Base-by-base conservation (phyloP, 164 flowering plant species). In the Tetrastigma voinierianum region DNA sequence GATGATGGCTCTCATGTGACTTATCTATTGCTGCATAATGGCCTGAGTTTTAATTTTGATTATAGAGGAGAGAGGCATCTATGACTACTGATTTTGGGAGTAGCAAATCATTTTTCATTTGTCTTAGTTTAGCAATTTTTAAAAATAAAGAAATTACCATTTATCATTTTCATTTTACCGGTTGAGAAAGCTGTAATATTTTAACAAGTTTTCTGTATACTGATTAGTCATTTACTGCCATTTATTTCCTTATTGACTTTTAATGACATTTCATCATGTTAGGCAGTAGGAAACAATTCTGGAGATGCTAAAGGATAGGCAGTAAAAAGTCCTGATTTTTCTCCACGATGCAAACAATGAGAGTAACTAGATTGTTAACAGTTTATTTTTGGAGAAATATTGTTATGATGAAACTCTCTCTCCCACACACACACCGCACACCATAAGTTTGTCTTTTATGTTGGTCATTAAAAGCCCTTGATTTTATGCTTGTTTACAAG, bases 241-340 rank as follows among this genome's bases (percentile, higher is more conserved):
- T 46, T n/a, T 20, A 51, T 21, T 44, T 71, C 66, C n/a, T n/a
- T n/a, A n/a, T n/a, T n/a, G 46, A 3, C 44, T 24, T 66, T 45
- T n/a, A 9, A 51, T 46, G 19, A 72, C 64, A 55, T 5, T 44
- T 54, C 5, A 1, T 79, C 45, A 10, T 72, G 67, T 18, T 69
- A 95, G 98, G 81, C 85, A 11, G 74, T 85, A n/a, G 80, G 99
- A 89, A 63, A 75, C 76, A 25, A 83, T 95, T 68, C 59, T 83
- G 64, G 93, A 86, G 76, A 84, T 92, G 91, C 88, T 95, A 74
- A 86, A 80, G 75, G 94, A 95, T 65, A 81, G 78, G n/a, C n/a
- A n/a, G n/a, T n/a, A 17, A 77, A 58, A 73, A 46, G 62, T 71
- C 87, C 84, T 57, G 99, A 95, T 80, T 78, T 69, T 59, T 95